Percentiles rank a stretch among this genome's conserved stretches.
Conservation (phyloP, 2,329 filamentous ascomycete genomes). For the Diaporthe amygdali region DNA sequence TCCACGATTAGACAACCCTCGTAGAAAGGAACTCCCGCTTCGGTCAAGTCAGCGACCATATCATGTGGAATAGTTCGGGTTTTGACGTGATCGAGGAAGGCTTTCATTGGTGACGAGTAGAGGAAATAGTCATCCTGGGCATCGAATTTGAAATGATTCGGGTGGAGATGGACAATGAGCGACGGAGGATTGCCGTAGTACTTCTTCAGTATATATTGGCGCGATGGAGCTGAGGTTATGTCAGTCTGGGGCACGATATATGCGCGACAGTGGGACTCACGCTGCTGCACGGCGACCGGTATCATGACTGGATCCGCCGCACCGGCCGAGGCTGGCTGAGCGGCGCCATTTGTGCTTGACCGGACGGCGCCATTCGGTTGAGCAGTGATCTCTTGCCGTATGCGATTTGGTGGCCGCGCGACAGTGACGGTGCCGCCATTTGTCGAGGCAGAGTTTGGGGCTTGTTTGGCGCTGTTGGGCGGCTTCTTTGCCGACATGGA, state of each 20-base stretch:
- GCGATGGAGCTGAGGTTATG: constrained; percentile 13
- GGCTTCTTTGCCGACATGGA: constrained; percentile 62
- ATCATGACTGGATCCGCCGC: constrained; percentile 13
- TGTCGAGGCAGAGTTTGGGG: constrained; percentile 47
- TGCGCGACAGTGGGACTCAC: constrained; percentile 23
- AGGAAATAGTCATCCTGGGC: constrained; percentile 90
- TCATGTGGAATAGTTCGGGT: constrained; percentile 86
- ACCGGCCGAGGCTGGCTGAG: constrained; percentile 11
- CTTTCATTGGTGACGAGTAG: constrained; percentile 90
- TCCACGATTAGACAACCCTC: constrained; percentile 95
- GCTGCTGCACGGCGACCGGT: constrained; percentile 48
- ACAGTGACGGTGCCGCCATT: constrained; percentile 52
- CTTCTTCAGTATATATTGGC: constrained; percentile 44
- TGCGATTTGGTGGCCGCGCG: constrained; percentile 59
- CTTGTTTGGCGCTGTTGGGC: constrained; percentile 53
- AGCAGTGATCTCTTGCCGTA: constrained; percentile 56
- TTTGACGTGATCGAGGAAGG: constrained; percentile 78
- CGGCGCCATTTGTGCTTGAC: constrained; percentile 17
- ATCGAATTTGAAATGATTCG: constrained; percentile 89
- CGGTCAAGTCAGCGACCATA: constrained; percentile 78
- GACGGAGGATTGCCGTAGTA: constrained; percentile 73
- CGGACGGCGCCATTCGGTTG: constrained; percentile 17
- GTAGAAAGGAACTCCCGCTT: constrained; percentile 80
- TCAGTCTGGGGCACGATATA: not conserved
- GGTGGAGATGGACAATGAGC: constrained; percentile 83